Conservation (phyloP, 805 yeast species). For the Starmerella cellae region DNA sequence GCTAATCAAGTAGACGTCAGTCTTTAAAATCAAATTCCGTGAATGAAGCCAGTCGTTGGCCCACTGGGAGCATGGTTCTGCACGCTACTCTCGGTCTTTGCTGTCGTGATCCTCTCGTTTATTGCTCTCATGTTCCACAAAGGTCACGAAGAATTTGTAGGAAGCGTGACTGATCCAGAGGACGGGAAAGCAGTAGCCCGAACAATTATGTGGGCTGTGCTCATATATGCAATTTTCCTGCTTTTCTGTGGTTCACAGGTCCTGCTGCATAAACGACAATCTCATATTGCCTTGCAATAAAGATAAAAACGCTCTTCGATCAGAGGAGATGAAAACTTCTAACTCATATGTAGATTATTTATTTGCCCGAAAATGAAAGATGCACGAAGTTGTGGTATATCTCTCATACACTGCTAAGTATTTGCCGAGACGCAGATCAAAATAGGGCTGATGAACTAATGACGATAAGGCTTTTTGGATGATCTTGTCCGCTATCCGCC, state of each 20-base stretch:
- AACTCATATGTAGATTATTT: neutral
- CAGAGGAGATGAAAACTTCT: neutral
- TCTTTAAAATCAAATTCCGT: too few species aligned
- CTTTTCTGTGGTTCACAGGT: conserved; percentile 85
- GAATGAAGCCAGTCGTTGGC: conserved; percentile 20
- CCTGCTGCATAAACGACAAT: conserved; percentile 46
- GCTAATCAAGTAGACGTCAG: too few species aligned
- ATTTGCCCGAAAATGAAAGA: too few species aligned
- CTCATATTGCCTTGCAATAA: conserved; percentile 38
- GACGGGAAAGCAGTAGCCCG: conserved; percentile 89
- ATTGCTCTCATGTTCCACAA: conserved; percentile 69
- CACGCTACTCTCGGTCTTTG: conserved; percentile 84
- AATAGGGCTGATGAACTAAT: too few species aligned
- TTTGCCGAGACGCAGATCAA: too few species aligned
- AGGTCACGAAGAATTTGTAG: conserved; percentile 84
- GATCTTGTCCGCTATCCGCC: too few species aligned
- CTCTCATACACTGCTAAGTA: too few species aligned
- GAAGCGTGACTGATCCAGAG: conserved; percentile 78
- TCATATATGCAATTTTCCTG: conserved; percentile 67
- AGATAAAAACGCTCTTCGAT: neutral
- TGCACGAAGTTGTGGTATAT: too few species aligned
- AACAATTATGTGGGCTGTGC: conserved; percentile 80
- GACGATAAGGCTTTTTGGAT: too few species aligned
- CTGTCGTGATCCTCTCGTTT: conserved; percentile 71
- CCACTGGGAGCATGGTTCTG: conserved; percentile 76